Evolutionary conservation across 257 asterid species (phyloP).

Genomic region (Lycium ferocissimum): DNA sequence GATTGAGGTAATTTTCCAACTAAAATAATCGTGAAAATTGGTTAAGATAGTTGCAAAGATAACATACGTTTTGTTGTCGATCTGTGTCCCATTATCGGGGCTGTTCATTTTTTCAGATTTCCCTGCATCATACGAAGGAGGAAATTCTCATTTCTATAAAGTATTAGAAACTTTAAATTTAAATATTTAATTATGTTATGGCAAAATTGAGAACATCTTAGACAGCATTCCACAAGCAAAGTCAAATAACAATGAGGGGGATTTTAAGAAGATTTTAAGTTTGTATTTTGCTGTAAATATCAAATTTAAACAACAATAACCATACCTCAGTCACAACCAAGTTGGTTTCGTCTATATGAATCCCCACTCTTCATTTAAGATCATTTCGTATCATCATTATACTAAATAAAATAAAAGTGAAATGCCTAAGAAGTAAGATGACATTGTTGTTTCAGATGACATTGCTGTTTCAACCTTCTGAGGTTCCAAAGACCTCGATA

Average conservation of each 20-base stretch:
- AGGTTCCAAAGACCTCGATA: neutral
- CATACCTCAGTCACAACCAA: neutral
- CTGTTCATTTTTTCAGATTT: conserved; percentile 54
- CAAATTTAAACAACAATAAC: neutral
- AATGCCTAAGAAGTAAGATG: neutral
- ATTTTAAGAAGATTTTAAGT: neutral
- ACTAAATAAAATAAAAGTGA: neutral
- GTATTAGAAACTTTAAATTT: neutral
- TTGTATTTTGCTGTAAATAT: neutral
- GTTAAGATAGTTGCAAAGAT: neutral
- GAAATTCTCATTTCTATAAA: neutral
- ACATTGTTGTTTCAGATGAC: neutral
- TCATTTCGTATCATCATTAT: neutral
- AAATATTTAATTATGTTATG: neutral
- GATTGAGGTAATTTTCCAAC: neutral
- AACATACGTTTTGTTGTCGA: conserved; percentile 60
- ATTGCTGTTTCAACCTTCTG: neutral
- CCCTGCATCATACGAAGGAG: conserved; percentile 45
- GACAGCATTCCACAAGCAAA: neutral
- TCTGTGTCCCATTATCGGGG: conserved; percentile 39
- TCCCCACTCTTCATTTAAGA: neutral
- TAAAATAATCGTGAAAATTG: neutral
- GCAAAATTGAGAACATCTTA: neutral
- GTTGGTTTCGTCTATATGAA: neutral
- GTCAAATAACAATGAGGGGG: neutral